These are phyloP conservation scores for Candida mesenterica DNA, from an alignment of 1,139 yeast genomes.

Conservation along the genomic window DNA sequence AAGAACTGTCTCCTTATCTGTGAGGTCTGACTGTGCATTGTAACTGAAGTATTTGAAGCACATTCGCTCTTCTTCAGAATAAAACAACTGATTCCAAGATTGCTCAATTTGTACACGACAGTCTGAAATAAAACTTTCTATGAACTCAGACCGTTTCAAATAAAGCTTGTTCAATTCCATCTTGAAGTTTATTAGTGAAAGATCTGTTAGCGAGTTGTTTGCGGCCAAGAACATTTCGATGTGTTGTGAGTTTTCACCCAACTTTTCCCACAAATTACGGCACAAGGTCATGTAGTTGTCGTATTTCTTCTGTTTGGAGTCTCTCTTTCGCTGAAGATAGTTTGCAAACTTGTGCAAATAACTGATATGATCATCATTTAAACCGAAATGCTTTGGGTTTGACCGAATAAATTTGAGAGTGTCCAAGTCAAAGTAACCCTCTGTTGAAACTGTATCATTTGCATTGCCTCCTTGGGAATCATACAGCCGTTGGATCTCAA, in stretches of 20 bases:
- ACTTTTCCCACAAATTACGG: constrained; percentile 47
- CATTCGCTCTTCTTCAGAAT: constrained; percentile 44
- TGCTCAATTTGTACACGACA: constrained; percentile 56
- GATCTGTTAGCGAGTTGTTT: constrained; percentile 39
- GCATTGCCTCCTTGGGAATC: constrained; percentile 13
- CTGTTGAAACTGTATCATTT: constrained; percentile 17
- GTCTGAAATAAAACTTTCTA: constrained; percentile 65
- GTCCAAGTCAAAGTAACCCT: constrained; percentile 34
- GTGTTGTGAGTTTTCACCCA: constrained; percentile 41
- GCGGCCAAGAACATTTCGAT: constrained; percentile 34
- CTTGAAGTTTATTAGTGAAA: constrained; percentile 40
- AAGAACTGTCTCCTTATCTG: constrained; percentile 54
- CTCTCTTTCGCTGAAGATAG: constrained; percentile 28
- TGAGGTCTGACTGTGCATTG: constrained; percentile 39
- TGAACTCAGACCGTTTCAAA: constrained; percentile 57
- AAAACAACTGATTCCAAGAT: constrained; percentile 64
- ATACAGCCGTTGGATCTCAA: constrained; percentile 31
- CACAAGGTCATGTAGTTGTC: constrained; percentile 37
- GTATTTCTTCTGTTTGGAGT: constrained; percentile 34
- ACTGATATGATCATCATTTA: constrained; percentile 33
- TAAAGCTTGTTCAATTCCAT: constrained; percentile 58
- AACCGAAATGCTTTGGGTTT: constrained; percentile 43
- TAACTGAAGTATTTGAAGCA: constrained; percentile 36
- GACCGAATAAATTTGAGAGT: constrained; percentile 35
- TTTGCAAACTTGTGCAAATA: constrained; percentile 31